phyloP scores from a whole-genome alignment of 2,329 filamentous ascomycete species.

The Apiospora malaysiana region DNA sequence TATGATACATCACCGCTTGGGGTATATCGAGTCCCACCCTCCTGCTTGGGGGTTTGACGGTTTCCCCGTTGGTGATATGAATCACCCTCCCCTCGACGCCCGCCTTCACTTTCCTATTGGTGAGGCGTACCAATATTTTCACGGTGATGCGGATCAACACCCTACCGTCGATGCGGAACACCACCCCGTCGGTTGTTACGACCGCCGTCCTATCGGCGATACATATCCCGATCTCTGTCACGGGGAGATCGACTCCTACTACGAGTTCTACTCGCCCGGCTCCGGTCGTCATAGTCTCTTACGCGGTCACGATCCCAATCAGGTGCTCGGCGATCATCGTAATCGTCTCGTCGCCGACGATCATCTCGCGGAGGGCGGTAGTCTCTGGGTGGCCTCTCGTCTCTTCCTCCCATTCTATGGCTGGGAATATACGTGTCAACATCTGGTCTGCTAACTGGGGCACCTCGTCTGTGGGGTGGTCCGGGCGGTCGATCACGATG shows the following conservation, averaged over 20 bases:
- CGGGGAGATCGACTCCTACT: constrained; percentile 54
- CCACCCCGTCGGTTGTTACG: constrained; percentile 50
- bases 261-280: constrained; percentile 47
- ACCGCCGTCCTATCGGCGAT: constrained; percentile 50
- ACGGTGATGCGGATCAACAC: not conserved
- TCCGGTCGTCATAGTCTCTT: constrained; percentile 42
- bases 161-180: not conserved
- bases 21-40: not conserved
- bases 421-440: constrained; percentile 58
- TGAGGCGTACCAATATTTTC: not conserved
- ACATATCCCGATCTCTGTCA: constrained; percentile 53
- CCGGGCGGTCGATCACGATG: constrained; percentile 22
- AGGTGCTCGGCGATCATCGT: constrained; percentile 45
- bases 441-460: constrained; percentile 38
- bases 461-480: not conserved
- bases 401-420: constrained; percentile 44
- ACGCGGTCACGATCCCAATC: constrained; percentile 45
- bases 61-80: not conserved
- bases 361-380: constrained; percentile 37
- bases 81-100: not conserved
- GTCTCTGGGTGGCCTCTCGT: constrained; percentile 39
- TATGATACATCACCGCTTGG: not conserved
- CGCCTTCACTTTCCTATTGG: not conserved
- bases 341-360: constrained; percentile 41
- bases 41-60: not conserved